phyloP scores from a whole-genome alignment of 2,329 filamentous ascomycete species.

The Exutisphaerella laricina region DNA sequence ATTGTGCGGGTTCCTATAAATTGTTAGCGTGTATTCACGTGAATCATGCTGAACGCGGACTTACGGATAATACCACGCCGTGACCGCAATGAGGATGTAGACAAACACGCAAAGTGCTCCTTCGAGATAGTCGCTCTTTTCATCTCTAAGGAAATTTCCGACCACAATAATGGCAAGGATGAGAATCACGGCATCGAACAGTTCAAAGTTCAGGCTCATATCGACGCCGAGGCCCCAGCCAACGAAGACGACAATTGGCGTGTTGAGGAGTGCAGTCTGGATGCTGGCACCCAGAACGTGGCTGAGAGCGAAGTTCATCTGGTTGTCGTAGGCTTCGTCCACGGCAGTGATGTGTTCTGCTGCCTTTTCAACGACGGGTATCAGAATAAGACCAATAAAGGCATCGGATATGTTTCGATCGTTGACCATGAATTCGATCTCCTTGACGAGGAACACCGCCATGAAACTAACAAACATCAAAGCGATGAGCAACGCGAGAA shows the following conservation, averaged over 20 bases:
- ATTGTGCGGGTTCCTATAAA: conserved; percentile 40
- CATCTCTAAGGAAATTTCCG: conserved; percentile 75
- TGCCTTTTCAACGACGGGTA: conserved; percentile 77
- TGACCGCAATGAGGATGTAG: conserved; percentile 58
- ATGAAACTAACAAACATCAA: conserved; percentile 67
- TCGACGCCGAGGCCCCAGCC: conserved; percentile 53
- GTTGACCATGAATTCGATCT: conserved; percentile 60
- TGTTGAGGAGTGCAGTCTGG: conserved; percentile 85
- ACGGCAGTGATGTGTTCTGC: conserved; percentile 79
- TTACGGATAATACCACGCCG: conserved; percentile 58
- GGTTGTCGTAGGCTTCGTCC: conserved; percentile 77
- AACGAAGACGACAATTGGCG: conserved; percentile 80
- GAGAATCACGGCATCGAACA: conserved; percentile 77
- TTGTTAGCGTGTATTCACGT: too few relatives aligned
- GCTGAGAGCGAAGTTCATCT: conserved; percentile 71
- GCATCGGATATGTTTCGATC: conserved; percentile 49
- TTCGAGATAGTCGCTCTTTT: conserved; percentile 87
- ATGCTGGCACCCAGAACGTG: conserved; percentile 83
- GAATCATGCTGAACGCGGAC: too few relatives aligned
- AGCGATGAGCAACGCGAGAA: conserved; percentile 59
- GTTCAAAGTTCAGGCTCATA: conserved; percentile 79
- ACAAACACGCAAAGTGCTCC: conserved; percentile 71
- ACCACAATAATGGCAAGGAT: conserved; percentile 67
- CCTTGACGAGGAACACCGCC: conserved; percentile 67
- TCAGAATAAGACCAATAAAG: conserved; percentile 66